These are phyloP conservation scores for Lactarius tabidus DNA, from an alignment of 768 basidiomycete genomes.

Conservation along the genomic window DNA sequence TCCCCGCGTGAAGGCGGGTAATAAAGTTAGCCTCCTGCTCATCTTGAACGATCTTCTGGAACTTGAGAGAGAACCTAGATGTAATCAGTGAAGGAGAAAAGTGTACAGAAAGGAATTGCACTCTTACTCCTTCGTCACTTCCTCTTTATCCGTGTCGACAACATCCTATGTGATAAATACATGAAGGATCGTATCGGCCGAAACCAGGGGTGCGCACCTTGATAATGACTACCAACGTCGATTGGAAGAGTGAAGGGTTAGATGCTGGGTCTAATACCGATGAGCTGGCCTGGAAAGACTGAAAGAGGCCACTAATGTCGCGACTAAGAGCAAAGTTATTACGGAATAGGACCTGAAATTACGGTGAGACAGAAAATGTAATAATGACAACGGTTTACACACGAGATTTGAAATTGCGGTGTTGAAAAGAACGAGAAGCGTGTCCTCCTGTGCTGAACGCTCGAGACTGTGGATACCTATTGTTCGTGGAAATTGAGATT, in stretches of 20 bases:
- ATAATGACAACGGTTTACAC: no score
- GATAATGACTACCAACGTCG: constrained; percentile 56
- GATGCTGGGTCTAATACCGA: constrained; percentile 52
- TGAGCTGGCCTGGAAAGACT: constrained; percentile 54
- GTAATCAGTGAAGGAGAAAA: background rate
- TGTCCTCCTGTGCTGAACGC: constrained; percentile 56
- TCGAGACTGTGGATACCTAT: constrained; percentile 59
- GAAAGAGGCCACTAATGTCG: constrained; percentile 55
- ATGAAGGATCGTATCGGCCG: background rate
- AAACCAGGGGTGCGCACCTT: constrained; percentile 38
- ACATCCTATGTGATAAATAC: constrained; percentile 40
- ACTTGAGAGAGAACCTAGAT: constrained; percentile 49
- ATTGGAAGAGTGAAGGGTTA: constrained; percentile 56
- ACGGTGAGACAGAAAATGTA: no score
- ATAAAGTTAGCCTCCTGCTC: constrained; percentile 41
- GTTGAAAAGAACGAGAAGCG: no score
- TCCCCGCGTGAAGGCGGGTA: background rate
- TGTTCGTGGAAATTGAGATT: background rate
- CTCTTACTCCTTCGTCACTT: constrained; percentile 53
- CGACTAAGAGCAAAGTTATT: constrained; percentile 58
- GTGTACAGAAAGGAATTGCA: background rate
- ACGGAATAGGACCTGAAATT: no score
- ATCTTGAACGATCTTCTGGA: constrained; percentile 54
- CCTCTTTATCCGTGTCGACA: constrained; percentile 53
- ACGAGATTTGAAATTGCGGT: no score